A percentile compares a stretch with the other conserved stretches of the same genome.
Evolutionary conservation across 495 filamentous ascomycete species (phyloP).

Genomic region (Penicillium canariense): DNA sequence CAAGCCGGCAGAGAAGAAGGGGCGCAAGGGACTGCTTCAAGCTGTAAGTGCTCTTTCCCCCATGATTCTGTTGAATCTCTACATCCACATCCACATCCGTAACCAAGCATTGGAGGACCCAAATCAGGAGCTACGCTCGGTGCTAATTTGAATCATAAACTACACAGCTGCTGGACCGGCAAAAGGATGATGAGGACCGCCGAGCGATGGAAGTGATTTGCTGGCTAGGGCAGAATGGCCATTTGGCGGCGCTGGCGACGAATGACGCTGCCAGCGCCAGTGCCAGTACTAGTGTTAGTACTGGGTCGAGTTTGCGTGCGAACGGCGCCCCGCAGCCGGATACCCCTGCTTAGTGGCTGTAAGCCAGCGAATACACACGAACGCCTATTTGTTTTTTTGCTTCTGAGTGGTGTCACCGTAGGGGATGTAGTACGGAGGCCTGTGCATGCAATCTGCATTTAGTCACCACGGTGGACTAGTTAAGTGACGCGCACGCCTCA

Average conservation of each 20-base stretch:
- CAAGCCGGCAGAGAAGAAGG: conserved; percentile 31
- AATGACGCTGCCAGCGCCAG: background rate
- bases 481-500: no score
- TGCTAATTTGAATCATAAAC: background rate
- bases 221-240: conserved; percentile 44
- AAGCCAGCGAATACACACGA: background rate
- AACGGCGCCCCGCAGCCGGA: conserved; percentile 5
- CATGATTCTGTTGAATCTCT: background rate
- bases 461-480: no score
- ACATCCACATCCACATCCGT: background rate
- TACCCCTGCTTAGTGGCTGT: background rate
- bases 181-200: conserved; percentile 44
- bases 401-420: background rate
- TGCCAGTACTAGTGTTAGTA: background rate
- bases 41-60: conserved; percentile 39
- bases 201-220: conserved; percentile 45
- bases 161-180: conserved; percentile 45
- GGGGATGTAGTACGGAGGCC: no score
- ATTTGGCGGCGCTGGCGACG: conserved; percentile 22
- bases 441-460: no score
- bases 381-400: background rate
- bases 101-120: background rate
- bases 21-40: conserved; percentile 49
- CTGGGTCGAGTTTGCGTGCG: background rate
- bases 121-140: background rate